Percentiles rank a stretch among this genome's conserved stretches.
Conservation (phyloP, 495 filamentous ascomycete genomes). For the Talaromyces nanjingensis region DNA sequence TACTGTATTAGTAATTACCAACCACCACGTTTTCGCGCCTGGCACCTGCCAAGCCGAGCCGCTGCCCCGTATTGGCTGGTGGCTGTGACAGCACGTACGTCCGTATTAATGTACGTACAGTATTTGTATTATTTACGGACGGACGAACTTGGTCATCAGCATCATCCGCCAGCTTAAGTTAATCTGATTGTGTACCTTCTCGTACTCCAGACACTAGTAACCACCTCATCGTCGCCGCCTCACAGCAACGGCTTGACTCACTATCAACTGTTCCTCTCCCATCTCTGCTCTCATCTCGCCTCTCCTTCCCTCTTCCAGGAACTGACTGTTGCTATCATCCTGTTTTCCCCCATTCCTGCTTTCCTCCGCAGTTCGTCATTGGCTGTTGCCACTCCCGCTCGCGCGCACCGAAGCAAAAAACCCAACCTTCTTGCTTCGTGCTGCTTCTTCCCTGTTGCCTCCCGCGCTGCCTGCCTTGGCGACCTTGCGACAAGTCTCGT, state of each 20-base stretch:
- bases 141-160: background rate
- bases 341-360: background rate
- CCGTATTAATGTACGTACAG: background rate
- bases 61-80: background rate
- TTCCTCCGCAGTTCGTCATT: background rate
- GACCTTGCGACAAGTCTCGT: background rate
- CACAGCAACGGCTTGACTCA: background rate
- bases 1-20: background rate
- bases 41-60: background rate
- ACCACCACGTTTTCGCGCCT: background rate
- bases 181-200: background rate
- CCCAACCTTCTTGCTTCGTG: background rate
- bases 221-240: background rate
- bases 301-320: background rate
- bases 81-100: background rate
- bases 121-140: background rate
- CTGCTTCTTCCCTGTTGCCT: background rate
- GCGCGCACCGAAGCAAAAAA: background rate
- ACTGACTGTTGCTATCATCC: background rate
- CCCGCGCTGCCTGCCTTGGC: background rate
- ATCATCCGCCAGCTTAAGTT: background rate
- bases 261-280: background rate
- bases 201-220: too few relatives aligned
- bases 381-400: background rate
- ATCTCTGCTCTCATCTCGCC: background rate